These are phyloP conservation scores for Trichoderma asperellum DNA, from an alignment of 2,329 filamentous ascomycete genomes.

Conservation along the genomic window DNA sequence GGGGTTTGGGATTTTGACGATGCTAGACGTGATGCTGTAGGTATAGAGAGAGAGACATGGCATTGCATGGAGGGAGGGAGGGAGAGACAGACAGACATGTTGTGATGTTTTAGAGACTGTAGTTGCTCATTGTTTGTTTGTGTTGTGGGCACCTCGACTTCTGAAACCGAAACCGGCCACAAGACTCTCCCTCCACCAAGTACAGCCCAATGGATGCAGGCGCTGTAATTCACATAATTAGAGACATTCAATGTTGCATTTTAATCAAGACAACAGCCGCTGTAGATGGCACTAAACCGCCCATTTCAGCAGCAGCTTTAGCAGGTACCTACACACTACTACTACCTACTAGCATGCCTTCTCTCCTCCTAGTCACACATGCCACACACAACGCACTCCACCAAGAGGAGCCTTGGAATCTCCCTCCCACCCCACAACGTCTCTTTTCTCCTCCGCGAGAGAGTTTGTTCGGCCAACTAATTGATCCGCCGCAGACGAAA, in stretches of 20 bases:
- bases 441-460: conserved; percentile 28
- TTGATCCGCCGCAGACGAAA: conserved; percentile 14
- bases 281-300: neutral
- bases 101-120: neutral
- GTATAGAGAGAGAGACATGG: neutral
- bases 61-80: neutral
- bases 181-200: neutral
- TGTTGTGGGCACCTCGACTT: conserved; percentile 5
- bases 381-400: neutral
- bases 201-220: too few relatives aligned
- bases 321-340: neutral
- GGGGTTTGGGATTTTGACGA: neutral
- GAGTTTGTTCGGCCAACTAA: conserved; percentile 14
- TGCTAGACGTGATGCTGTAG: neutral
- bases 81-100: neutral
- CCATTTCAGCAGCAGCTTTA: neutral
- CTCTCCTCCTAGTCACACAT: neutral
- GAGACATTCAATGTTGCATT: neutral
- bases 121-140: neutral
- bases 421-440: neutral
- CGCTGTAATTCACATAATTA: too few relatives aligned
- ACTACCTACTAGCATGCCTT: neutral
- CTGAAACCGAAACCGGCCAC: neutral
- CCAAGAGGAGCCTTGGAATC: neutral
- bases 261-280: neutral